Conservation (phyloP, 2,329 filamentous ascomycete species). For the Pseudogymnoascus sp. region DNA sequence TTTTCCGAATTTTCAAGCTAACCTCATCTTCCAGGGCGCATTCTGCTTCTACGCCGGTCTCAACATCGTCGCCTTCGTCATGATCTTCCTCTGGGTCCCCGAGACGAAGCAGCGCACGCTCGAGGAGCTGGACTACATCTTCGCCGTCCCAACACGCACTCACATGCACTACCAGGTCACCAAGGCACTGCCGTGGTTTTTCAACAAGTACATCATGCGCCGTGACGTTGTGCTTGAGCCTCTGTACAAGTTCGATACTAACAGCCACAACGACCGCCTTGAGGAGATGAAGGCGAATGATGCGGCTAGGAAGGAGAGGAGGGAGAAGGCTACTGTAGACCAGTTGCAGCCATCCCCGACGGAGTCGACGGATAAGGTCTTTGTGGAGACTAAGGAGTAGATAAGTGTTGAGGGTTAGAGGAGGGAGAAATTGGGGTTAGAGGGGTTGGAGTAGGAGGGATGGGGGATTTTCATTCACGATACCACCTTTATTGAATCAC, state of each 20-base stretch:
- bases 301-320: not conserved
- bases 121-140: conserved; percentile 36
- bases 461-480: not conserved
- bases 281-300: conserved; percentile 1
- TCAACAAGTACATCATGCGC: conserved; percentile 17
- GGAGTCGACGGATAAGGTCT: not conserved
- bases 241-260: conserved; percentile 41
- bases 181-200: conserved; percentile 51
- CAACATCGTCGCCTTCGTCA: conserved; percentile 42
- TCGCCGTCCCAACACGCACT: conserved; percentile 24
- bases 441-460: not conserved
- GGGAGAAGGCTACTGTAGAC: not conserved
- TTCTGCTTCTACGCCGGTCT: conserved; percentile 45
- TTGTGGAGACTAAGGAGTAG: not conserved
- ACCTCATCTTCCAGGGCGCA: conserved; percentile 28
- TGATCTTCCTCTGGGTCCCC: conserved; percentile 45
- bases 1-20: not conserved
- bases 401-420: not conserved
- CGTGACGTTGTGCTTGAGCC: conserved; percentile 38
- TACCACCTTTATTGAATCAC: not conserved
- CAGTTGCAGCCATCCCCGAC: not conserved
- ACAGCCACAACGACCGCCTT: not conserved
- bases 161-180: conserved; percentile 24
- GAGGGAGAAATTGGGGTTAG: not conserved
- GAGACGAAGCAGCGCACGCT: conserved; percentile 42